A percentile compares a stretch with the other conserved stretches of the same genome.
Evolutionary conservation across 2,329 filamentous ascomycete genomes (phyloP).

Genomic region (Nemania serpens): DNA sequence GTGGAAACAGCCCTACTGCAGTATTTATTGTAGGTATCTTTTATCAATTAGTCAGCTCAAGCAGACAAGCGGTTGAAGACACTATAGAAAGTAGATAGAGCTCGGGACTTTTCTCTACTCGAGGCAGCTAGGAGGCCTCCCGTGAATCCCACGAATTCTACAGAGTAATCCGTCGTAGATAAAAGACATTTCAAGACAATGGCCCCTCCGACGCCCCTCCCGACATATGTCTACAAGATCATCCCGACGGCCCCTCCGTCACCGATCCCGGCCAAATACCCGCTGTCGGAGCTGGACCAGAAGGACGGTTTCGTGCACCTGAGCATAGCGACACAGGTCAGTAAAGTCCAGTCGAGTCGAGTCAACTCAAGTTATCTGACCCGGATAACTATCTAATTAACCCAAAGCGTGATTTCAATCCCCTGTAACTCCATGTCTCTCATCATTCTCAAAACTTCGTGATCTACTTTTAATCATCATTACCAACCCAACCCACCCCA

Average conservation of each 20-base stretch:
- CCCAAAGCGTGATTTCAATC: no score
- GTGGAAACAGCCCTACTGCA: no score
- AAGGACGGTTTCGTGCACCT: constrained; percentile 67
- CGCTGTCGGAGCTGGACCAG: constrained; percentile 62
- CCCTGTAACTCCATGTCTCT: no score
- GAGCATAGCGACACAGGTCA: constrained; percentile 60
- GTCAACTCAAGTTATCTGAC: no score
- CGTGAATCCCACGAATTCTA: neutral
- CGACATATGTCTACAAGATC: constrained; percentile 64
- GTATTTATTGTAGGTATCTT: no score
- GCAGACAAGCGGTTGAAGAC: no score
- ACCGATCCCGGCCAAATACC: constrained; percentile 58
- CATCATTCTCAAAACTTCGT: no score
- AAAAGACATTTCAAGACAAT: constrained; percentile 15
- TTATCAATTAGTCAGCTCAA: no score
- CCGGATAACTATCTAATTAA: no score
- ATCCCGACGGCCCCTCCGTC: constrained; percentile 56
- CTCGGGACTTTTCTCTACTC: no score
- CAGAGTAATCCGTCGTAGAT: neutral
- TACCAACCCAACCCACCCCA: neutral
- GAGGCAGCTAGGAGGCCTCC: neutral
- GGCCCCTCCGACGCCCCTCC: constrained; percentile 42
- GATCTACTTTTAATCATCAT: neutral
- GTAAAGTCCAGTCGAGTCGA: constrained; percentile 22
- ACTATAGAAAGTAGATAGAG: no score